Evolutionary conservation across 768 basidiomycete genomes (phyloP), one percentile per base, ranked within the genome.

Genomic region (Pilatotrama ljubarskyi): DNA sequence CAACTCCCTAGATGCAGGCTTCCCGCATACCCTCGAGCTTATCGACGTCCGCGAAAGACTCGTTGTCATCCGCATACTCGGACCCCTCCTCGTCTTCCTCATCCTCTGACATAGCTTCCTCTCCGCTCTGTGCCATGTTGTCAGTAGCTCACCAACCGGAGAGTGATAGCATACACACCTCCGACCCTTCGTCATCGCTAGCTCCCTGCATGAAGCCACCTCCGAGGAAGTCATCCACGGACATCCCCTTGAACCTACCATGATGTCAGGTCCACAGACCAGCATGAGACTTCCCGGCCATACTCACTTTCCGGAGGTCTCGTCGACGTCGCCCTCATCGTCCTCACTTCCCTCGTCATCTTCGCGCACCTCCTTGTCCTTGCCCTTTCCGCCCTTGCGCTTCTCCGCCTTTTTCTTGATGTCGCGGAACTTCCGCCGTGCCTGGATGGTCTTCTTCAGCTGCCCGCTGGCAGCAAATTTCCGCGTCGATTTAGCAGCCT

Each of bases 391-490:
- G 35, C 64, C 59, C 64, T 77, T 83, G 64, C 88, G 81, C 41
- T 80, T 78, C 69, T 90, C 82, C 26, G 84, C 78, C 72, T 87
- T 87, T 74, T 88, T 90, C 67, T 84, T 82, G 62, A 84, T 77
- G 68, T 91, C 83, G 68, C 93, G 88, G 67, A 88, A 84, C 66
- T 93, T 91, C 58, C 87, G 83, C n/a, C 95, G 80, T 5, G 86
- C 82, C 66, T 92, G 82, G 51, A 98, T 97, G 18, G 86, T 84
- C 64, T 91, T 89, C 69, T 93, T 92, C 53, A 98, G 84, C 69
- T 90, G 87, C 1, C 95, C 95, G 59, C 90, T 93, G 3, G 91
- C 79, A 9, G 88, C 90, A 66, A 95, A 95, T 76, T 95, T 94
- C 70, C 88, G 86, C 11, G 90, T 89, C 0, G 91, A 84, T 74